These are phyloP conservation scores for Populus hybrid DNA, from an alignment of 441 rosid species.

Conservation along the genomic window DNA sequence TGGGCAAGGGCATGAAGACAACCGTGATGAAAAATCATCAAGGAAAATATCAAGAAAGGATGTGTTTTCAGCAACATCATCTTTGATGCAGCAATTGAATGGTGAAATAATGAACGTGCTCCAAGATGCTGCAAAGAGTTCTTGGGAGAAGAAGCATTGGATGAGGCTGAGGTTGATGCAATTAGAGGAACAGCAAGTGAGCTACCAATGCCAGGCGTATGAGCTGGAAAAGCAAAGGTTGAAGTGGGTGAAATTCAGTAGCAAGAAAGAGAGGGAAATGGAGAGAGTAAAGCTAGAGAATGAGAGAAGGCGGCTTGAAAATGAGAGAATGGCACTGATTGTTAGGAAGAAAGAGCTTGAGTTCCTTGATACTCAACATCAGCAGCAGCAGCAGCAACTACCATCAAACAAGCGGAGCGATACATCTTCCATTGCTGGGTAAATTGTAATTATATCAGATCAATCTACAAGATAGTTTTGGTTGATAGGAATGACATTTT, in stretches of 20 bases:
- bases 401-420: constrained; percentile 57
- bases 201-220: constrained; percentile 53
- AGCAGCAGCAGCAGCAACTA: constrained; percentile 20
- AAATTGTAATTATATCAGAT: constrained; percentile 10
- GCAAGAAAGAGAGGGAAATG: constrained; percentile 92
- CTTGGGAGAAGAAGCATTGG: constrained; percentile 93
- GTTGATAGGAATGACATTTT: not conserved
- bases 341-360: constrained; percentile 70
- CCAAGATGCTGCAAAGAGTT: constrained; percentile 58
- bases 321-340: constrained; percentile 64
- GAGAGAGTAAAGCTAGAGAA: constrained; percentile 77
- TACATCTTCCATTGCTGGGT: constrained; percentile 54
- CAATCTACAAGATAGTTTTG: not conserved
- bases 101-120: constrained; percentile 42
- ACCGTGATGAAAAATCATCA: constrained; percentile 27
- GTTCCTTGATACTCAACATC: constrained; percentile 33
- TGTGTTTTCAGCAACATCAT: constrained; percentile 18
- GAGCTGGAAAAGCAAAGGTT: constrained; percentile 87
- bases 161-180: constrained; percentile 51
- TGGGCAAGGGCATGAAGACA: constrained; percentile 51
- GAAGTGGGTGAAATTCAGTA: constrained; percentile 82
- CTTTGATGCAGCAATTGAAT: constrained; percentile 43
- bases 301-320: constrained; percentile 60
- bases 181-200: constrained; percentile 66
- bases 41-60: constrained; percentile 34